Percentiles rank a stretch among this genome's conserved stretches.
Evolutionary conservation across 169 alveolate genomes (phyloP).

Genomic region (Plasmodium ovale): DNA sequence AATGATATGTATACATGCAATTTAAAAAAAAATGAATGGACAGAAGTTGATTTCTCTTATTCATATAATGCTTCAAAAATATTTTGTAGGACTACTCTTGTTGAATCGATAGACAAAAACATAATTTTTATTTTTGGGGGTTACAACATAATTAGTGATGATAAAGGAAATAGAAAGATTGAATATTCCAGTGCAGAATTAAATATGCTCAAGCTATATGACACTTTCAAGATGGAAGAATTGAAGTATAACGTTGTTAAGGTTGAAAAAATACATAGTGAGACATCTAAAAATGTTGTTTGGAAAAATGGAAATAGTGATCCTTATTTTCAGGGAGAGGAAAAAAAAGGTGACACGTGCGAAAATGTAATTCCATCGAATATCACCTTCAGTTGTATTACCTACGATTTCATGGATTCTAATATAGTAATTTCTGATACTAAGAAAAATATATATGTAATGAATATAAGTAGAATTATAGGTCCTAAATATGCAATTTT

Average conservation of each 20-base stretch:
- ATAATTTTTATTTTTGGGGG: conserved; percentile 72
- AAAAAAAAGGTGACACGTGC: background rate
- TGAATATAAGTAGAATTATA: conserved; percentile 61
- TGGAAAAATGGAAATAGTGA: background rate
- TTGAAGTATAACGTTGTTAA: conserved; percentile 38
- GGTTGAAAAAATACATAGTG: background rate
- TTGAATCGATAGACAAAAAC: conserved; percentile 63
- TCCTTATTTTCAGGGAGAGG: background rate
- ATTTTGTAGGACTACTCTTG: conserved; percentile 39
- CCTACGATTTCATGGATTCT: conserved; percentile 57
- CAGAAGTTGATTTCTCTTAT: conserved; percentile 67
- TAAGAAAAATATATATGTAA: conserved; percentile 30
- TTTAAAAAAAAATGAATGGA: conserved; percentile 58
- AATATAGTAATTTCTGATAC: conserved; percentile 51
- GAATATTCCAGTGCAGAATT: conserved; percentile 32
- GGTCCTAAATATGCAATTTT: conserved; percentile 73
- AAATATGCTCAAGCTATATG: conserved; percentile 66
- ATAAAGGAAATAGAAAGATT: conserved; percentile 58
- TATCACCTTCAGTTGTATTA: conserved; percentile 31
- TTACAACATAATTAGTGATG: conserved; percentile 61
- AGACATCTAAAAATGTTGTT: background rate
- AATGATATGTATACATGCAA: conserved; percentile 67
- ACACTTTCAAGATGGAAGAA: conserved; percentile 56
- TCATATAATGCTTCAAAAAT: conserved; percentile 54
- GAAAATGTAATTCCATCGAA: background rate